Conservation (phyloP, 768 basidiomycete species). For the Pseudohyphozyma bogoriensis region DNA sequence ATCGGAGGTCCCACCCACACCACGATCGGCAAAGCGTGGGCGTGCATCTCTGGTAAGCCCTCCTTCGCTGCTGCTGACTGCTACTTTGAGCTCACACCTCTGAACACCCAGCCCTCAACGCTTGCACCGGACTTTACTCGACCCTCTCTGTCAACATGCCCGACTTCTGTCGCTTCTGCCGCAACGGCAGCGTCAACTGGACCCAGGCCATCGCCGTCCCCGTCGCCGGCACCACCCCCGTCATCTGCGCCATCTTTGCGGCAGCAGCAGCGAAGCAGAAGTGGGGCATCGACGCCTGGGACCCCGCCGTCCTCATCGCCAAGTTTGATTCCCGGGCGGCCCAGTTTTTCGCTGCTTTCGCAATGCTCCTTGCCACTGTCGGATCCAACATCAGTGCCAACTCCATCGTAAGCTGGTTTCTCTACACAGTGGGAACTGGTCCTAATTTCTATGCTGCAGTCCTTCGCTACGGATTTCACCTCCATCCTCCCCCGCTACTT, state of each 20-base stretch:
- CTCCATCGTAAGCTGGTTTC: too few relatives aligned
- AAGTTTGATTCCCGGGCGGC: conserved; percentile 11
- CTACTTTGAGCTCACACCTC: not conserved
- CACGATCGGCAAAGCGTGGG: conserved; percentile 18
- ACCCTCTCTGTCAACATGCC: conserved; percentile 30
- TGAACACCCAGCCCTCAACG: not conserved
- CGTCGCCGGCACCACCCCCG: conserved; percentile 9
- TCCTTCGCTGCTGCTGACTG: conserved; percentile 26
- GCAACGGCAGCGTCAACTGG: conserved; percentile 21
- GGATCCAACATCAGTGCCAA: conserved; percentile 26
- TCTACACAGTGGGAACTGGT: too few relatives aligned
- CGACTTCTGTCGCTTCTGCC: conserved; percentile 34
- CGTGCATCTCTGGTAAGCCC: conserved; percentile 29
- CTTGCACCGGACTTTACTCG: not conserved
- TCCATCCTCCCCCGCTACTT: conserved; percentile 34
- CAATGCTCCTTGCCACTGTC: not conserved
- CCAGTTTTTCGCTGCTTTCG: conserved; percentile 1
- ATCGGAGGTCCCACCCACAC: conserved; percentile 8
- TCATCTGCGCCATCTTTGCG: conserved; percentile 6
- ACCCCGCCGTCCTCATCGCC: conserved; percentile 8
- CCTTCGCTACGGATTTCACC: too few relatives aligned
- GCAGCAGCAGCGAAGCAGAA: conserved; percentile 2
- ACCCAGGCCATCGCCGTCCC: conserved; percentile 32
- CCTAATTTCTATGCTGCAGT: not conserved
- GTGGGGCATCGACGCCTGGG: conserved; percentile 2